Base-by-base conservation (phyloP, 345 rosid genomes). In the Tarenaya hassleriana region DNA sequence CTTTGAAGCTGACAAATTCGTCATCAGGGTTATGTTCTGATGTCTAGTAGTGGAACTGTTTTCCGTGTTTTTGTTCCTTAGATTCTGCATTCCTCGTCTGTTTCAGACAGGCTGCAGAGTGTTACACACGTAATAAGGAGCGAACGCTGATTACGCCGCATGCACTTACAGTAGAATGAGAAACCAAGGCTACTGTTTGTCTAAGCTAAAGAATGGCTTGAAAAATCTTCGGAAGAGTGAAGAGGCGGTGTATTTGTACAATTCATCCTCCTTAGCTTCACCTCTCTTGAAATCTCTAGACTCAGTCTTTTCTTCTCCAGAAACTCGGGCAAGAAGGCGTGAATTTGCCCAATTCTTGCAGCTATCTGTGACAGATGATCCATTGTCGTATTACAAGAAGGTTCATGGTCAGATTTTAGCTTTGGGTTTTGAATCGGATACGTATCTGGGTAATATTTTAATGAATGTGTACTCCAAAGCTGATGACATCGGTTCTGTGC, bases 361-460 rank as follows among this genome's bases (percentile, higher is more conserved):
- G 52, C 71, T 39, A 13, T 62, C 53, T 34, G 52, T 63, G 3
- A 41, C 70, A 16, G 45, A 51, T 41, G 55, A 66, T 14, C 48
- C 59, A 40, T 16, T 61, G 35, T 47, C 41, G 10, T 50, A 45
- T 35, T 52, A 35, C 34, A 67, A 67, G 55, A 75, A 62, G 56
- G 67, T 70, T 35, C 92, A 77, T 45, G 77, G 75, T 18, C 83
- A 73, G 44, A 31, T 77, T 14, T 3, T 74, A 1, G 73, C 75
- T 7, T 75, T 58, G 1, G 84, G 83, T 0, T 55, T 75, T 7
- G 72, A 18, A 0, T 65, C 60, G 6, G 79, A 86, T 42, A 59
- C 70, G 43, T 77, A 63, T 50, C 61, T 86, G 2, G 45, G 56
- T 45, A 83, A 86, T 55, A 19, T 79, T 50, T 58, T 86, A 32